Percentiles rank a stretch among this genome's conserved stretches.
Conservation (phyloP, 1,284 basidiomycete genomes). For the Ceratobasidium sp. region DNA sequence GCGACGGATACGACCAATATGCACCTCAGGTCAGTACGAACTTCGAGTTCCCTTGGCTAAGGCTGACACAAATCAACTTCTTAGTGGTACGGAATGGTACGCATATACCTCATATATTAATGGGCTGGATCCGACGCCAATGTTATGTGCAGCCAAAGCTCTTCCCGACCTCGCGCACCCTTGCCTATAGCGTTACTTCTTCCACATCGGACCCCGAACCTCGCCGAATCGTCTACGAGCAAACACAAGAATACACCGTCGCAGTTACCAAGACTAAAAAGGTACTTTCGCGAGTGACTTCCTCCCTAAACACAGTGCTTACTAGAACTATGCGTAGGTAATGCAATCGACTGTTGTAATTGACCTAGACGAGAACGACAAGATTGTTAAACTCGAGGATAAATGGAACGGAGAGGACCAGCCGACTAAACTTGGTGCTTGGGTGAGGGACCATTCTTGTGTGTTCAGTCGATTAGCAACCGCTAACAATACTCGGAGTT, state of each 20-base stretch:
- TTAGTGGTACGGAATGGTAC: slow-evolving; percentile 71
- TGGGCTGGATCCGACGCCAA: neutral
- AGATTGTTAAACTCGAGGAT: slow-evolving; percentile 71
- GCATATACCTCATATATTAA: slow-evolving; percentile 46
- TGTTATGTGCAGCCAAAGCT: slow-evolving; percentile 64
- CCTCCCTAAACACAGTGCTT: neutral
- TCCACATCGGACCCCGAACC: slow-evolving; percentile 64
- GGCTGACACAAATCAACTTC: slow-evolving; percentile 27
- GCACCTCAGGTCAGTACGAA: slow-evolving; percentile 59
- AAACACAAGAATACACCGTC: slow-evolving; percentile 72
- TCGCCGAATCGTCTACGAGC: slow-evolving; percentile 70
- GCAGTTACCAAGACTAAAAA: slow-evolving; percentile 67
- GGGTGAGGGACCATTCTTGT: slow-evolving; percentile 48
- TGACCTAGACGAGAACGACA: slow-evolving; percentile 73
- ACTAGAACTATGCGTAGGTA: slow-evolving; percentile 52
- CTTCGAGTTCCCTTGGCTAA: neutral
- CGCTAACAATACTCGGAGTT: neutral
- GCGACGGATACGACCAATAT: slow-evolving; percentile 67
- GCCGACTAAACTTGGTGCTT: slow-evolving; percentile 64
- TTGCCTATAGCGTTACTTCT: slow-evolving; percentile 68
- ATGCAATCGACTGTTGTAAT: slow-evolving; percentile 73
- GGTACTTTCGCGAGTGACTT: slow-evolving; percentile 55
- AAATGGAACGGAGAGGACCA: slow-evolving; percentile 72
- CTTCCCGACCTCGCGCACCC: slow-evolving; percentile 65
- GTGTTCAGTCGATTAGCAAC: neutral